A percentile compares a stretch with the other conserved stretches of the same genome.
Conservation (phyloP, 1,284 basidiomycete genomes). For the Anthracocystis panici-leucophaei region DNA sequence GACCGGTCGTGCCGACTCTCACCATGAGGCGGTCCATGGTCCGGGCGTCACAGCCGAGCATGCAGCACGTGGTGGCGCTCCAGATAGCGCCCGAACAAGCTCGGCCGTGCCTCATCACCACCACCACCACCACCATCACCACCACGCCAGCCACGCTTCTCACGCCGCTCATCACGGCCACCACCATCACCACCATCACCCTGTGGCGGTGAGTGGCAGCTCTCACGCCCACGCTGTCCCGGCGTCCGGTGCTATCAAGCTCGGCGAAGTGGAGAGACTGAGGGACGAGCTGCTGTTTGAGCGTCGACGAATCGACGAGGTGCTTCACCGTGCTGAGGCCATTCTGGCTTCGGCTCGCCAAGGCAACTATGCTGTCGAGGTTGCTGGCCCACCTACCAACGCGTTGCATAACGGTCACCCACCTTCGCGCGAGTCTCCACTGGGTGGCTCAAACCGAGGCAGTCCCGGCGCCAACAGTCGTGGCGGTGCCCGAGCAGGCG, state of each 20-base stretch:
- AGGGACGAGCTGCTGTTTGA: constrained; percentile 61
- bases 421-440: constrained; percentile 27
- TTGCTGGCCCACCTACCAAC: constrained; percentile 10
- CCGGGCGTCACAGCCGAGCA: constrained; percentile 26
- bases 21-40: constrained; percentile 18
- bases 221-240: constrained; percentile 22
- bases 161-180: constrained; percentile 39
- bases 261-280: constrained; percentile 58
- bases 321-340: constrained; percentile 58
- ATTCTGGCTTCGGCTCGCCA: constrained; percentile 44
- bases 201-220: constrained; percentile 25
- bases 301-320: constrained; percentile 55
- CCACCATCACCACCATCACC: constrained; percentile 51
- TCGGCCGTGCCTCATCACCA: constrained; percentile 41
- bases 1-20: constrained; percentile 3
- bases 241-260: constrained; percentile 12
- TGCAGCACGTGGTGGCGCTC: constrained; percentile 12
- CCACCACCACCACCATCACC: constrained; percentile 58
- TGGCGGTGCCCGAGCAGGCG: not conserved
- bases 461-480: constrained; percentile 24
- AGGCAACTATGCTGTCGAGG: constrained; percentile 22
- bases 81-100: constrained; percentile 13
- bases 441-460: constrained; percentile 16
- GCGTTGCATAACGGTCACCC: constrained; percentile 31
- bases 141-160: constrained; percentile 34